Conservation (phyloP, 805 yeast species). For the Nakazawaea siamensis region DNA sequence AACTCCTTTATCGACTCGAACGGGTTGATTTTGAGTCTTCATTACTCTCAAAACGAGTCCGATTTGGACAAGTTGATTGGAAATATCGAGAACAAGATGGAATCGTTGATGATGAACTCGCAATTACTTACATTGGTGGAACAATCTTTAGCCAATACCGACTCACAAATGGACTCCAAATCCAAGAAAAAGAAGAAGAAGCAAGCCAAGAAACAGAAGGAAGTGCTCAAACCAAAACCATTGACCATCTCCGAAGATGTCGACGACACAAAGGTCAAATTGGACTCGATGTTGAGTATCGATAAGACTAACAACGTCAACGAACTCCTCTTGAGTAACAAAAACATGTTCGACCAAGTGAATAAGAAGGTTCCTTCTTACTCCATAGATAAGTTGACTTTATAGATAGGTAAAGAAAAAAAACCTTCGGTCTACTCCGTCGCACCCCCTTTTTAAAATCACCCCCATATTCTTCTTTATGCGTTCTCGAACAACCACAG, state of each 20-base stretch:
- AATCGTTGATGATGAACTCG: constrained; percentile 28
- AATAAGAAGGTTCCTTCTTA: constrained; percentile 44
- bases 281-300: constrained; percentile 17
- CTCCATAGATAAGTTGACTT: constrained; percentile 40
- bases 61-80: constrained; percentile 35
- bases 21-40: constrained; percentile 59
- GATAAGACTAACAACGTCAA: constrained; percentile 12
- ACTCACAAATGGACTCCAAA: constrained; percentile 17
- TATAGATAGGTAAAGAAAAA: no score
- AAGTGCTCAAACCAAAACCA: constrained; percentile 3
- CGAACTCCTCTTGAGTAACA: constrained; percentile 14
- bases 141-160: constrained; percentile 27
- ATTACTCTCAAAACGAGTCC: constrained; percentile 36
- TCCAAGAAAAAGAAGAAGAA: constrained; percentile 20
- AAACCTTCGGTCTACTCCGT: no score
- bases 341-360: constrained; percentile 23
- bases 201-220: constrained; percentile 3
- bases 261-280: constrained; percentile 11
- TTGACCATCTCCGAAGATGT: constrained; percentile 16
- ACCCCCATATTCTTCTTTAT: no score
- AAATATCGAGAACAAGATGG: constrained; percentile 33
- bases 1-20: constrained; percentile 64
- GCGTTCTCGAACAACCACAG: no score
- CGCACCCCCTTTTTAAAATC: no score
- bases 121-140: constrained; percentile 38